Evolutionary conservation across 1,139 yeast genomes (phyloP).

Genomic region (Suhomyces choctaworum): DNA sequence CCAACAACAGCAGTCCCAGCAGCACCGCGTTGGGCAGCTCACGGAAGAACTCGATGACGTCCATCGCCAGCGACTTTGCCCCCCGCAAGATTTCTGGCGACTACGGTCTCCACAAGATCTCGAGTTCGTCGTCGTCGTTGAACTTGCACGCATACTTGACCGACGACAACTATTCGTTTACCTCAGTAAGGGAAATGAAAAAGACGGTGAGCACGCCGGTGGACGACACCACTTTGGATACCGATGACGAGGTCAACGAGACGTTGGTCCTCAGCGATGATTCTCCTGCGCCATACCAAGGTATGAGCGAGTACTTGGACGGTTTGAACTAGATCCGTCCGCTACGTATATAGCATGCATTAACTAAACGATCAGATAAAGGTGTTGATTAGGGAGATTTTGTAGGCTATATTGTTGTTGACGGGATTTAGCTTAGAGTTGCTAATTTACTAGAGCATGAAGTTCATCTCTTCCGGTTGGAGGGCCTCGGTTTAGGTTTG

Average conservation of each 20-base stretch:
- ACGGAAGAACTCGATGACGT: slow-evolving; percentile 29
- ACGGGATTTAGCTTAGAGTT: not conserved
- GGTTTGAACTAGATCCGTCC: slow-evolving; percentile 11
- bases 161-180: slow-evolving; percentile 27
- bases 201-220: slow-evolving; percentile 4
- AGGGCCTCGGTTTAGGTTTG: too few relatives aligned
- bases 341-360: not conserved
- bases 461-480: too few relatives aligned
- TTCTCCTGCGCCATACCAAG: slow-evolving; percentile 10
- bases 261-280: slow-evolving; percentile 12
- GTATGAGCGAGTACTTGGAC: slow-evolving; percentile 33
- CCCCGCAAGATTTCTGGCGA: slow-evolving; percentile 40
- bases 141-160: slow-evolving; percentile 48
- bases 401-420: too few relatives aligned
- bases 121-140: slow-evolving; percentile 45
- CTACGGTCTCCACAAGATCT: slow-evolving; percentile 35
- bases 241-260: slow-evolving; percentile 17
- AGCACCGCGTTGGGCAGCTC: slow-evolving; percentile 14
- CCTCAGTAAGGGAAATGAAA: not conserved
- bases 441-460: not conserved
- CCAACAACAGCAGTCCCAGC: slow-evolving; percentile 6
- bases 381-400: too few relatives aligned
- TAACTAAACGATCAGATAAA: too few relatives aligned
- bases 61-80: slow-evolving; percentile 25
- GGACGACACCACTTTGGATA: slow-evolving; percentile 17